These are phyloP conservation scores for Coemansia interrupta DNA, from an alignment of 192 early-diverging fungal genomes.

Conservation along the genomic window DNA sequence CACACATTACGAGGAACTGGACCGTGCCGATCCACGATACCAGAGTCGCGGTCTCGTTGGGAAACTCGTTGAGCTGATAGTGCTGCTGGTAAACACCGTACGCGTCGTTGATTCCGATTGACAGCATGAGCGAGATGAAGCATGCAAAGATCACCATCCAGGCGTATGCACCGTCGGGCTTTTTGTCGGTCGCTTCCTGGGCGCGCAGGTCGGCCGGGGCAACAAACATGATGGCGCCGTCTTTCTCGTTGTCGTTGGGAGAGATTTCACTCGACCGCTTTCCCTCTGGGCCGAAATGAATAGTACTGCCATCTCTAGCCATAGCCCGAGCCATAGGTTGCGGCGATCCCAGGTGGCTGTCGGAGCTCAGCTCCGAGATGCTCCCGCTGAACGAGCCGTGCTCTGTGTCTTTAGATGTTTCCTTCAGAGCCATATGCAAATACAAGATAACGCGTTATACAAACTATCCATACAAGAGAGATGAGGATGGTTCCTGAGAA, in stretches of 20 bases:
- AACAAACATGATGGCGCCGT: conserved; percentile 22
- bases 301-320: not conserved
- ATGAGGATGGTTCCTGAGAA: too few relatives aligned
- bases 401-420: too few relatives aligned
- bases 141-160: conserved; percentile 48
- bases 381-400: too few relatives aligned
- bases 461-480: too few relatives aligned
- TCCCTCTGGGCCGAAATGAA: not conserved
- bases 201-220: conserved; percentile 41
- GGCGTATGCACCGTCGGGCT: conserved; percentile 39
- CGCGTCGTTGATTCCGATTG: conserved; percentile 52
- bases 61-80: conserved; percentile 50
- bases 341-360: too few relatives aligned
- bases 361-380: too few relatives aligned
- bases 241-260: conserved; percentile 6
- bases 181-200: conserved; percentile 42
- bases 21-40: conserved; percentile 54
- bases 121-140: conserved; percentile 47
- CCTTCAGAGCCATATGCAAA: too few relatives aligned
- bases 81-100: conserved; percentile 54
- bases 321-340: too few relatives aligned
- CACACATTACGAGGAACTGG: conserved; percentile 43
- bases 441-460: too few relatives aligned
- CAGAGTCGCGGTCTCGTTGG: conserved; percentile 28
- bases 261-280: not conserved